phyloP scores from a whole-genome alignment of 1,284 basidiomycete genomes.

The Irpex sp. region DNA sequence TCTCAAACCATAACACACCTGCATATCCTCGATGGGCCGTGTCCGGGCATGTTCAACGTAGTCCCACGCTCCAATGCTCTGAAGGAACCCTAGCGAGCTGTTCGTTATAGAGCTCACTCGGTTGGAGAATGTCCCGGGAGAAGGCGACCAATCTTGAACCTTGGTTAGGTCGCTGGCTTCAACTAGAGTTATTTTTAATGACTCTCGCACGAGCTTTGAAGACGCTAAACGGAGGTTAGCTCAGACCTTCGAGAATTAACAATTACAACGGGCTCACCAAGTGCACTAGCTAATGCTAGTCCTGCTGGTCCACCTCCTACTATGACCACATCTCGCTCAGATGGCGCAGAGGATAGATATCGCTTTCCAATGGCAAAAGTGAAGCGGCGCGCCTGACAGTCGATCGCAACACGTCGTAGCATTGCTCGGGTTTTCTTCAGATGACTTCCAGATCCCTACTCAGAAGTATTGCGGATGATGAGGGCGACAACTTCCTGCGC shows the following conservation, averaged over 20 bases:
- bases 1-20: constrained; percentile 43
- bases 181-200: constrained; percentile 65
- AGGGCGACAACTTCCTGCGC: too few species aligned
- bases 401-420: background rate
- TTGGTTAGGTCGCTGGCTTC: constrained; percentile 78
- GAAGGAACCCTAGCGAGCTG: constrained; percentile 73
- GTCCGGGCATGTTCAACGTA: constrained; percentile 74
- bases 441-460: too few species aligned
- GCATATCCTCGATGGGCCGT: constrained; percentile 78
- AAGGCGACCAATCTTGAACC: constrained; percentile 64
- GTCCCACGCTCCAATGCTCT: constrained; percentile 78
- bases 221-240: constrained; percentile 41
- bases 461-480: too few species aligned
- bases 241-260: constrained; percentile 1
- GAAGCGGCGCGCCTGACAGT: background rate
- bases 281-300: constrained; percentile 83
- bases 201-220: constrained; percentile 43
- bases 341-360: background rate
- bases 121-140: constrained; percentile 71
- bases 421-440: background rate
- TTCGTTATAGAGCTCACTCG: constrained; percentile 89
- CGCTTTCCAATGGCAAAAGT: background rate
- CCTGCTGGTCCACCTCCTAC: constrained; percentile 95
- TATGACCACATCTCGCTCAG: constrained; percentile 77
- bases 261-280: constrained; percentile 53